Conservation (phyloP, 805 yeast species). For the Cyberlindnera samutprakarnensis region DNA sequence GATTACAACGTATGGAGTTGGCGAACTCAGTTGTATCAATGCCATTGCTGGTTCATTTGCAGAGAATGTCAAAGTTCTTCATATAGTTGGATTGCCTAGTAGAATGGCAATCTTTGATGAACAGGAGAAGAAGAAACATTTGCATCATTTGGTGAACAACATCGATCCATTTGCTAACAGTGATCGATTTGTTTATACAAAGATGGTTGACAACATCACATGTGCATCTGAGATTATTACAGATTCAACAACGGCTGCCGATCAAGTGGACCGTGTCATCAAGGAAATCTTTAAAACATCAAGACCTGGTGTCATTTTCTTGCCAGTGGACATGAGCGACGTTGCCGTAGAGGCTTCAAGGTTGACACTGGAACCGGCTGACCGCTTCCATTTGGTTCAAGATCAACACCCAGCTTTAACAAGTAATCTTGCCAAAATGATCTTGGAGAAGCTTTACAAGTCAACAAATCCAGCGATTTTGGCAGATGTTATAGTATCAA, state of each 20-base stretch:
- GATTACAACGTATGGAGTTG: slow-evolving; percentile 75
- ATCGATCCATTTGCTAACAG: slow-evolving; percentile 42
- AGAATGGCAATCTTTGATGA: slow-evolving; percentile 21
- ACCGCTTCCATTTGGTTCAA: slow-evolving; percentile 18
- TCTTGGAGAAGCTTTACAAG: slow-evolving; percentile 43
- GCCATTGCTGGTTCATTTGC: slow-evolving; percentile 81
- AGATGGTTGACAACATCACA: slow-evolving; percentile 49
- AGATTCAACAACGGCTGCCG: slow-evolving; percentile 38
- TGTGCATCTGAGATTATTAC: slow-evolving; percentile 47
- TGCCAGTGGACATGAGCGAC: slow-evolving; percentile 67
- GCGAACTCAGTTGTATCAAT: slow-evolving; percentile 78
- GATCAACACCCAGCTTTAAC: slow-evolving; percentile 21
- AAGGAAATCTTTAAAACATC: slow-evolving; percentile 43
- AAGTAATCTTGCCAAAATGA: slow-evolving; percentile 31
- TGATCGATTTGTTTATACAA: slow-evolving; percentile 59
- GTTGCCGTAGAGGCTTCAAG: slow-evolving; percentile 29
- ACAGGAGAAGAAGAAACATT: slow-evolving; percentile 23
- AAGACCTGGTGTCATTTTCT: slow-evolving; percentile 75
- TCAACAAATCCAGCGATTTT: slow-evolving; percentile 57
- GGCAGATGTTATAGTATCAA: slow-evolving; percentile 62
- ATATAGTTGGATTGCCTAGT: slow-evolving; percentile 67
- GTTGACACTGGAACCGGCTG: slow-evolving; percentile 25
- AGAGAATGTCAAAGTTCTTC: slow-evolving; percentile 72
- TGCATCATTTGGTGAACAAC: slow-evolving; percentile 58
- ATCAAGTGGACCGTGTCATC: slow-evolving; percentile 64